These are phyloP conservation scores for Begonia masoniana DNA, from an alignment of 306 rosid genomes.

Conservation along the genomic window DNA sequence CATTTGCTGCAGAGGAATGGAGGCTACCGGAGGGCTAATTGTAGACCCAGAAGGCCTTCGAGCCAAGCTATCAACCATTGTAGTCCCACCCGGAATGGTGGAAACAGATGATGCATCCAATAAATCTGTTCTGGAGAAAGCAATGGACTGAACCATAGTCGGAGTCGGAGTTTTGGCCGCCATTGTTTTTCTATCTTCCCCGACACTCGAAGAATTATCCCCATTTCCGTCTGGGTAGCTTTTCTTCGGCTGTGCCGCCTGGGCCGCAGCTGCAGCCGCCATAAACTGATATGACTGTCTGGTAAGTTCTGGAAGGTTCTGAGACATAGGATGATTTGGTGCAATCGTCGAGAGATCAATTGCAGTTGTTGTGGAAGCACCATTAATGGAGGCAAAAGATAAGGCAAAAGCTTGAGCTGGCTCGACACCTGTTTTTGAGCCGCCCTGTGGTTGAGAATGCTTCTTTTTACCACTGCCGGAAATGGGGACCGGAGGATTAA, in stretches of 20 bases:
- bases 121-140: constrained; percentile 64
- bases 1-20: constrained; percentile 50
- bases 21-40: constrained; percentile 19
- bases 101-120: constrained; percentile 42
- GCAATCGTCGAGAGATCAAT: constrained; percentile 58
- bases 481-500: constrained; percentile 43
- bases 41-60: constrained; percentile 31
- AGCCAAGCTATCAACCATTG: constrained; percentile 63
- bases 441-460: constrained; percentile 42
- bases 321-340: constrained; percentile 50
- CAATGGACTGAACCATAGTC: constrained; percentile 61
- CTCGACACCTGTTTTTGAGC: constrained; percentile 53
- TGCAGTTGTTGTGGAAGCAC: constrained; percentile 42
- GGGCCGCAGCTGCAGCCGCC: constrained; percentile 38
- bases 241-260: constrained; percentile 56
- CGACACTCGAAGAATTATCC: constrained; percentile 34
- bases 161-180: constrained; percentile 34
- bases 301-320: constrained; percentile 21
- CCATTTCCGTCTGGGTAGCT: constrained; percentile 55
- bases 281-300: constrained; percentile 39
- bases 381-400: constrained; percentile 68
- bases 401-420: constrained; percentile 61
- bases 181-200: constrained; percentile 57
- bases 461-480: constrained; percentile 53
- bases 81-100: constrained; percentile 32